Evolutionary conservation across 2,329 filamentous ascomycete genomes (phyloP), one percentile per base, ranked within the genome.

Genomic region (Colletotrichum theobromicola): DNA sequence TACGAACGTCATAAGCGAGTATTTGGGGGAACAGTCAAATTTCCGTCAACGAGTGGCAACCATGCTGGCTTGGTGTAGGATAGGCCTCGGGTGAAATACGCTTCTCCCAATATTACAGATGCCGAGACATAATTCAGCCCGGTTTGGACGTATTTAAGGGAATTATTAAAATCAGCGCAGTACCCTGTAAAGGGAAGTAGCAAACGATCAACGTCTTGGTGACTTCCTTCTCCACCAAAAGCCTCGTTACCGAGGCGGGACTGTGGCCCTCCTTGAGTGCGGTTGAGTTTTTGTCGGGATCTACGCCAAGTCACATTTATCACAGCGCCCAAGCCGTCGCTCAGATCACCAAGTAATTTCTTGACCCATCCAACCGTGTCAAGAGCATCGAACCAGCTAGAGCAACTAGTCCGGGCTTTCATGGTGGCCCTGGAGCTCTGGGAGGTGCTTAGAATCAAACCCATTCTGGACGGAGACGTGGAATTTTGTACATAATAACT

Each of bases 161-260:
- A n/a, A 10, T n/a, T 16, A n/a, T 10, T 18, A 42, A 9, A 2
- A n/a, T 0, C 10, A 2, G 18, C n/a, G 8, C 16, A 42, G 18
- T 18, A n/a, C n/a, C n/a, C n/a, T n/a, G 18, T 10, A n/a, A 42
- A 42, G 37, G 10, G 18, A 42, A 42, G 18, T 42, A 42, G 37
- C n/a, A n/a, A 21, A 46, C 42, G 10, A 13, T 46, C 4, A 46
- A 46, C 42, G 1, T 10, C 12, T 21, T 13, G 42, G 5, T 46
- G 10, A 13, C 42, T 46, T 46, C n/a, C 18, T 46, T 46, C 42
- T 46, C 18, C 21, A 5, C n/a, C 42, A 46, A 46, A n/a, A 10
- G 12, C 12, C 42, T 21, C 21, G n/a, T 46, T n/a, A 10, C n/a
- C 10, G n/a, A 46, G n/a, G n/a, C n/a, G n/a, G n/a, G n/a, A n/a